Conservation (phyloP, 805 yeast species). For the Kuraishia floccosa region DNA sequence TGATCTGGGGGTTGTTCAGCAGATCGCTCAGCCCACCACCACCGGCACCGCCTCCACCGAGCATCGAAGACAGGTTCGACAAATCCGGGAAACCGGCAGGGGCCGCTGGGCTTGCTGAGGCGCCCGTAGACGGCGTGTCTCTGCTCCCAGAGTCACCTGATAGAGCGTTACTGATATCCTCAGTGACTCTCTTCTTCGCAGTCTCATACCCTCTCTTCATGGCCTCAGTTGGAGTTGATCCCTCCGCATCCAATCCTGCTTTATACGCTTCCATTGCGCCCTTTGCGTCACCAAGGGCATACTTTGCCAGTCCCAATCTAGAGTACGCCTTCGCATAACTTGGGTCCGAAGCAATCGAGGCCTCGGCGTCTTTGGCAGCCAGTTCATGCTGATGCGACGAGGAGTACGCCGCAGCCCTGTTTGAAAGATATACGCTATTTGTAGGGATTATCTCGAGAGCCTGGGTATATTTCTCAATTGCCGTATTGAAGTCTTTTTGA, state of each 20-base stretch:
- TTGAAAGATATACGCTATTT: constrained; percentile 80
- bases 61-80: constrained; percentile 41
- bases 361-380: constrained; percentile 77
- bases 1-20: constrained; percentile 84
- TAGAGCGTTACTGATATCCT: constrained; percentile 39
- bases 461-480: constrained; percentile 67
- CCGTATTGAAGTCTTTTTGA: constrained; percentile 52
- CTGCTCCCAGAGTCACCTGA: constrained; percentile 7
- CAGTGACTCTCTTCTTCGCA: constrained; percentile 80
- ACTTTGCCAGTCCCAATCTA: constrained; percentile 87
- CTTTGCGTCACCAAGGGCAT: constrained; percentile 87
- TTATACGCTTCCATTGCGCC: constrained; percentile 87
- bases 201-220: constrained; percentile 92
- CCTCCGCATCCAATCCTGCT: constrained; percentile 79
- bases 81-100: constrained; percentile 56
- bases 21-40: constrained; percentile 57
- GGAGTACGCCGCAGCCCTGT: constrained; percentile 95
- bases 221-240: constrained; percentile 72
- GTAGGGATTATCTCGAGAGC: constrained; percentile 63
- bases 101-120: constrained; percentile 16
- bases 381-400: constrained; percentile 60
- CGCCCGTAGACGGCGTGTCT: constrained; percentile 13
- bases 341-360: constrained; percentile 72
- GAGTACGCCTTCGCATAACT: constrained; percentile 87
- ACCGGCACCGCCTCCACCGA: constrained; percentile 61